These are phyloP conservation scores for Plasmodium gaboni DNA, from an alignment of 169 alveolate species.

Conservation along the genomic window DNA sequence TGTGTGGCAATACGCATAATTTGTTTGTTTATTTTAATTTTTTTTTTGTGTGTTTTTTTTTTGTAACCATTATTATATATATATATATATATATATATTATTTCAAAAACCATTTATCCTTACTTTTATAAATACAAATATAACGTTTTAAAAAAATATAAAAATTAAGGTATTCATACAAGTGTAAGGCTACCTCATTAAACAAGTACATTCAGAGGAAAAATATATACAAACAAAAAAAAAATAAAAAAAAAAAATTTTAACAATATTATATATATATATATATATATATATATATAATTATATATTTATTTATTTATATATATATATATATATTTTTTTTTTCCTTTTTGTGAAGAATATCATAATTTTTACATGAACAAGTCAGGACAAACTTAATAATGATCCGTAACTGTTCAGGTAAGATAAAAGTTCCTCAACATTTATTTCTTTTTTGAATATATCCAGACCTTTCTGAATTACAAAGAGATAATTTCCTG, in stretches of 20 bases:
- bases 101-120: too few relatives aligned
- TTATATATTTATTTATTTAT: neutral
- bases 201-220: too few relatives aligned
- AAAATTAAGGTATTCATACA: too few relatives aligned
- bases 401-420: slow-evolving; percentile 50
- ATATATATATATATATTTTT: neutral
- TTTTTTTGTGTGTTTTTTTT: too few relatives aligned
- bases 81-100: too few relatives aligned
- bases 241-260: neutral
- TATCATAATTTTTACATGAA: neutral
- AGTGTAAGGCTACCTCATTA: too few relatives aligned
- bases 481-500: slow-evolving; percentile 43
- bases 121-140: too few relatives aligned
- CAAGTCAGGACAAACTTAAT: neutral
- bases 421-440: slow-evolving; percentile 37
- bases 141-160: too few relatives aligned
- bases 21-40: too few relatives aligned
- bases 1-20: too few relatives aligned
- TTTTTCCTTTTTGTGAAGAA: neutral
- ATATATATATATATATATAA: neutral
- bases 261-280: neutral
- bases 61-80: too few relatives aligned
- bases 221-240: too few relatives aligned
- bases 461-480: slow-evolving; percentile 60
- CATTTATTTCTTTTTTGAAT: slow-evolving; percentile 53